Conservation (phyloP, 2,329 filamentous ascomycete genomes). For the Aspergillus neoniger region DNA sequence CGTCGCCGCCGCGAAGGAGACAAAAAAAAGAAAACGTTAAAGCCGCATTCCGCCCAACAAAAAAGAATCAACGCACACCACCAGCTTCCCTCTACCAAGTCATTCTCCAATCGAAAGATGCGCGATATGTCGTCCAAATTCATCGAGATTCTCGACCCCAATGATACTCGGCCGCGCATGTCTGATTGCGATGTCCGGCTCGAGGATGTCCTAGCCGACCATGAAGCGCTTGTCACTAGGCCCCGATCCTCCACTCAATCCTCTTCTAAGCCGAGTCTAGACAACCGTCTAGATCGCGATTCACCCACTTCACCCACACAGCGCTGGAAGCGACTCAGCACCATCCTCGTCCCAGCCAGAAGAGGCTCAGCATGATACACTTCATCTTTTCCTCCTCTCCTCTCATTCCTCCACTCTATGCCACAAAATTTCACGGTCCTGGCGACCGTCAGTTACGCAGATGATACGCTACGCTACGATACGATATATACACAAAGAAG, state of each 20-base stretch:
- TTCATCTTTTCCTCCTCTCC: background rate
- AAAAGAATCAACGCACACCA: background rate
- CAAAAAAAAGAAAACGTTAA: background rate
- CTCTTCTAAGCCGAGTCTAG: slow-evolving; percentile 36
- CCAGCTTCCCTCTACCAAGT: background rate
- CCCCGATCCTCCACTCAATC: slow-evolving; percentile 40
- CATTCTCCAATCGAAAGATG: slow-evolving; percentile 19
- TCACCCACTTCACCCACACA: slow-evolving; percentile 30
- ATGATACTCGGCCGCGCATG: slow-evolving; percentile 35
- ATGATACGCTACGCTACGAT: background rate
- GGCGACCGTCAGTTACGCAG: background rate
- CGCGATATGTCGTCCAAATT: slow-evolving; percentile 45
- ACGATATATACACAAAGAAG: background rate
- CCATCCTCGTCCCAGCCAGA: slow-evolving; percentile 33
- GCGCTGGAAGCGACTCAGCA: slow-evolving; percentile 37
- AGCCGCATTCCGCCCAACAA: background rate
- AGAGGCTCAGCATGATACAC: slow-evolving; percentile 14
- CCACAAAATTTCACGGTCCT: background rate
- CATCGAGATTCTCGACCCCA: slow-evolving; percentile 46
- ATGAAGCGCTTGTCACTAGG: slow-evolving; percentile 40
- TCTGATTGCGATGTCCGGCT: slow-evolving; percentile 46
- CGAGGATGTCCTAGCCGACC: slow-evolving; percentile 46
- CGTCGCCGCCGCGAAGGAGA: slow-evolving; percentile 1
- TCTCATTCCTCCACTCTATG: background rate
- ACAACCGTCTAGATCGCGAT: slow-evolving; percentile 27